Base-by-base conservation (phyloP, 2,329 filamentous ascomycete species). In the Hirsutella rhossiliensis region DNA sequence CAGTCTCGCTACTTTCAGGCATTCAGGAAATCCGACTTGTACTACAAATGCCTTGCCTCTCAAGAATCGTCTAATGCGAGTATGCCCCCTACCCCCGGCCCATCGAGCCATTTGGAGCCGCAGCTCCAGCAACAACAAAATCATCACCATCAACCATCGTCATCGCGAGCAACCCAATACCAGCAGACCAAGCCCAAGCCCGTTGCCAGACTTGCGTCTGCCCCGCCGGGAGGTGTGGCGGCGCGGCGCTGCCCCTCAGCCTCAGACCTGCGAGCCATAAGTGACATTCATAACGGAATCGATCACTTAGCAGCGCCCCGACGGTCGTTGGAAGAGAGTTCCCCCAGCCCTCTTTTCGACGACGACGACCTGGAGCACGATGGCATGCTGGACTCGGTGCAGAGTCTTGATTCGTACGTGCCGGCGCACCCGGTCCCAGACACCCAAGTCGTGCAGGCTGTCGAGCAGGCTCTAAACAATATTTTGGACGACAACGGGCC, bases 31-130 rank as follows among this genome's bases (percentile, higher is more conserved):
- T 95, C 92, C 0, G 92, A 97, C 56, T 64, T 98, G 1, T 98
- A 88, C 60, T 97, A 92, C 69, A 98, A 98, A 61, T 96, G 89
- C 59, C 72, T 98, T 1, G 87, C 90, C 8, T 85, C 90, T 12
- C 87, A 94, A 55, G 88, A 95, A 62, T 73, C 77, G 37, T 71
- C 75, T 2, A 69, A 57, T 41, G 45, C 53, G 7, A 59, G 59
- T 27, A 46, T 45, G 45, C 31, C 45, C 3, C 49, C 54, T 12
- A 32, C 42, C 20, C 29, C 38, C 18, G 38, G 28, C 2, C 5
- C 41, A 11, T 18, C 32, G 8, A 30, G 27, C 28, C 40, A n/a
- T 15, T 11, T 12, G 11, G 43, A 45, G 19, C 36, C 30, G 19
- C 40, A 39, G n/a, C 18, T 13, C 45, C 50, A 38, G 41, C 31